Evolutionary conservation across 148 eudicot species (phyloP).

Genomic region (Rhododendron ferrugineum): DNA sequence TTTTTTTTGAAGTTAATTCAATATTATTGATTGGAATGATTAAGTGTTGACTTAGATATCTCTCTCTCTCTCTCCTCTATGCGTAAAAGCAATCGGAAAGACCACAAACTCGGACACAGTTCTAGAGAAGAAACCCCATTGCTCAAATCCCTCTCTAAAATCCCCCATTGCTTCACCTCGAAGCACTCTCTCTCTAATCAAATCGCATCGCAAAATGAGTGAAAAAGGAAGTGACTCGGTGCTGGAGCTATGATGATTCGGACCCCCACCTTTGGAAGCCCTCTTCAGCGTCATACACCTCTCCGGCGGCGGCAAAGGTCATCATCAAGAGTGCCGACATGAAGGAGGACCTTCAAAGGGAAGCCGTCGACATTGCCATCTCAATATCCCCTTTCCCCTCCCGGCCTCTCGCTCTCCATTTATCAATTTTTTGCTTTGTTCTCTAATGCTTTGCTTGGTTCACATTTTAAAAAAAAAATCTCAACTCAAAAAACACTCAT

Average conservation of each 20-base stretch:
- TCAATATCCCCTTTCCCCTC: slow-evolving; percentile 5
- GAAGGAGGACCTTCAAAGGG: slow-evolving; percentile 73
- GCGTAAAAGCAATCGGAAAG: too few species aligned
- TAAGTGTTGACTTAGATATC: too few species aligned
- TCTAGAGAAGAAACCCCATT: too few species aligned
- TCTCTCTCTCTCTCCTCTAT: too few species aligned
- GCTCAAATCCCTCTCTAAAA: neutral
- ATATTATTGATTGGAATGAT: too few species aligned
- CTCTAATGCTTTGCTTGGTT: too few species aligned
- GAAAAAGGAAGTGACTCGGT: slow-evolving; percentile 9
- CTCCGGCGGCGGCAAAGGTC: slow-evolving; percentile 33
- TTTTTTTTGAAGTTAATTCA: too few species aligned
- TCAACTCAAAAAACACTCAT: too few species aligned
- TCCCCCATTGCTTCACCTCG: neutral
- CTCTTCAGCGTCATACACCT: slow-evolving; percentile 17
- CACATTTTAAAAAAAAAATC: too few species aligned
- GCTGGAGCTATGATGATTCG: slow-evolving; percentile 12
- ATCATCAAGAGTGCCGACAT: slow-evolving; percentile 79
- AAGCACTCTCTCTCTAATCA: neutral
- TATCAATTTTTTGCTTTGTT: too few species aligned
- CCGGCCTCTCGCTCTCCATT: neutral
- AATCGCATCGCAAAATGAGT: neutral
- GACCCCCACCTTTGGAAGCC: slow-evolving; percentile 38
- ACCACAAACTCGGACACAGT: too few species aligned
- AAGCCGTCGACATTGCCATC: slow-evolving; percentile 74